phyloP scores from a whole-genome alignment of 257 asterid genomes.

The Scutellaria barbata region DNA sequence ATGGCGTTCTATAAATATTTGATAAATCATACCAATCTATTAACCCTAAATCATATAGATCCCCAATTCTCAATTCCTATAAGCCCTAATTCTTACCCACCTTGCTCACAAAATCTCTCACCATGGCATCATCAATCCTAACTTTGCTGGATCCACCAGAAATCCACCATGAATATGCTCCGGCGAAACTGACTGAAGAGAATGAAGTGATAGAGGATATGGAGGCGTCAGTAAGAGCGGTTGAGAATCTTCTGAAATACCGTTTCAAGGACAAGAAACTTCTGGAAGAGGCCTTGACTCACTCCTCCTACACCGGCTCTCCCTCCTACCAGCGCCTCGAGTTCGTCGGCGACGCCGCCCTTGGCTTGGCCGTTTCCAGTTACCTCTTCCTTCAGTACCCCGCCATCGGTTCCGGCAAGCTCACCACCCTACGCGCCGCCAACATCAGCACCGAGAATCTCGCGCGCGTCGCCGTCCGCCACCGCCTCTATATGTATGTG shows the following conservation, averaged over 20 bases:
- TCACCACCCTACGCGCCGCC: slow-evolving; percentile 72
- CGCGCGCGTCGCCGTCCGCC: slow-evolving; percentile 78
- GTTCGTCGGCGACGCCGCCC: slow-evolving; percentile 78
- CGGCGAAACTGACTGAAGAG: slow-evolving; percentile 4
- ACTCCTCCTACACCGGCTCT: slow-evolving; percentile 63
- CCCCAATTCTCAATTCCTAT: too few species aligned
- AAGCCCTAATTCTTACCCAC: not conserved
- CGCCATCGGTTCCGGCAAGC: slow-evolving; percentile 60
- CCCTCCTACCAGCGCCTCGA: slow-evolving; percentile 84
- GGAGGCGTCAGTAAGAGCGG: slow-evolving; percentile 48
- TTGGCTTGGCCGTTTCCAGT: slow-evolving; percentile 63
- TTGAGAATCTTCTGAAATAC: slow-evolving; percentile 59
- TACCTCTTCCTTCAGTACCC: slow-evolving; percentile 58
- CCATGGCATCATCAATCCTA: slow-evolving; percentile 22
- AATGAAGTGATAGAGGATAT: slow-evolving; percentile 42
- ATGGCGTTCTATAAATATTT: not conserved
- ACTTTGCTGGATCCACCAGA: slow-evolving; percentile 44
- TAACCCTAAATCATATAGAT: too few species aligned
- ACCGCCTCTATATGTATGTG: slow-evolving; percentile 56
- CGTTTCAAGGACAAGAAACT: slow-evolving; percentile 52
- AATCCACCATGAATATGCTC: slow-evolving; percentile 24
- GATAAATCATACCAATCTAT: not conserved
- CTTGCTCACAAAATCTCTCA: not conserved
- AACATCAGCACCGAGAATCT: slow-evolving; percentile 85
- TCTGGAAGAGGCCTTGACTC: slow-evolving; percentile 78